phyloP scores from a whole-genome alignment of 164 flowering plant species.

The Warburgia ugandensis region DNA sequence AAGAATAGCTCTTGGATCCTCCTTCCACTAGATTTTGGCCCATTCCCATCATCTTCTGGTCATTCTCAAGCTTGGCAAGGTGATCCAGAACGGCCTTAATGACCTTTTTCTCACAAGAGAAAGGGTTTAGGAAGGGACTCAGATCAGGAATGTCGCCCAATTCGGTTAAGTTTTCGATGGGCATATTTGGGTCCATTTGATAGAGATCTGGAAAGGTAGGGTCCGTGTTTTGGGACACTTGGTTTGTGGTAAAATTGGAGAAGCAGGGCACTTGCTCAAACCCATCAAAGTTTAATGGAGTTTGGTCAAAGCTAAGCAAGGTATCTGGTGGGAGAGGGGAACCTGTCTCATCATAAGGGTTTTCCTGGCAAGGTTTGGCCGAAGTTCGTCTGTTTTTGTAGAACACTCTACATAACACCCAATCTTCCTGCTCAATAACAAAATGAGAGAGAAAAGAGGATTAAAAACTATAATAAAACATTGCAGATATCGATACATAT shows the following conservation, averaged over 20 bases:
- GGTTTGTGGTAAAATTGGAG: constrained; percentile 38
- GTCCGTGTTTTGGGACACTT: too few relatives aligned
- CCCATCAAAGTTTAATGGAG: constrained; percentile 15
- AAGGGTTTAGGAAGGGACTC: constrained; percentile 10
- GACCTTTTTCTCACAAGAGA: constrained; percentile 25
- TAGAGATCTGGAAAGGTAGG: constrained; percentile 13
- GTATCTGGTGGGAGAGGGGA: constrained; percentile 26
- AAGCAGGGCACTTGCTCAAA: constrained; percentile 63
- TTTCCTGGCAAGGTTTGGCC: constrained; percentile 13
- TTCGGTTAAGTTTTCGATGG: constrained; percentile 5
- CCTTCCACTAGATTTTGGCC: constrained; percentile 11
- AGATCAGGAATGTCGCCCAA: constrained; percentile 7
- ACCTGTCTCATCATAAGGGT: constrained; percentile 19
- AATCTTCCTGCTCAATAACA: constrained; percentile 58
- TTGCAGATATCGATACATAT: too few relatives aligned
- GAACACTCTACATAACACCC: constrained; percentile 83
- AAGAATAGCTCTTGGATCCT: constrained; percentile 35
- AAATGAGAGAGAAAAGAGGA: background rate
- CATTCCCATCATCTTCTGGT: constrained; percentile 4
- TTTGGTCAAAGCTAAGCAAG: constrained; percentile 35
- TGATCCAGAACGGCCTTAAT: constrained; percentile 22
- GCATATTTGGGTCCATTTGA: constrained; percentile 11
- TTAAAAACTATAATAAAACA: too few relatives aligned
- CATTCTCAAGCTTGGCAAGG: constrained; percentile 15
- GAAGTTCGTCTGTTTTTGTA: constrained; percentile 42